Base-by-base conservation (phyloP, 306 rosid species). In the Prunus armeniaca region DNA sequence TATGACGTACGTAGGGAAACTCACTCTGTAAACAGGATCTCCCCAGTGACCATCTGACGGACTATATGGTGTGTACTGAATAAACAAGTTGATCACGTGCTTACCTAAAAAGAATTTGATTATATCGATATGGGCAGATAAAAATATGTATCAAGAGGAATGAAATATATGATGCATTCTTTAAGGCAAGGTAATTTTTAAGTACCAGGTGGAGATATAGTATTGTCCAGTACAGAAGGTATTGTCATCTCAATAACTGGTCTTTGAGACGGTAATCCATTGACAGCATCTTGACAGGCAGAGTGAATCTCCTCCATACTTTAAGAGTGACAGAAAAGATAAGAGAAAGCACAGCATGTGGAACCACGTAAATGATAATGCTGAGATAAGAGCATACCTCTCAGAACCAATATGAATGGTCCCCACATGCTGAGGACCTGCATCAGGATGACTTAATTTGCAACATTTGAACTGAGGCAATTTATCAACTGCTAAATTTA, bases 391-490 rank as follows among this genome's bases (percentile, higher is more conserved):
- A 54, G 38, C 78, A 50, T 76, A 93, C 97, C 96, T 92, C 83
- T 95, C 97, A 27, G 97, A 86, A 82, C 96, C 99, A 55, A 95
- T 95, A 84, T 95, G 99, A 79, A 90, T 92, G 58, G 97, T 92
- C 64, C 96, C 97, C 65, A 74, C 71, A 82, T 92, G 99, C 88
- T 92, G 97, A 28, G 96, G 96, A 73, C 93, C 96, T 72, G 87
- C 83, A 41, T 85, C 79, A 67, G 90, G 89, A 79, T 84, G 83
- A 63, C 84, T 54, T 68, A 76, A 57, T 71, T 90, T 88, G 83
- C 96, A 95, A 80, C 96, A 81, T 38, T 58, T 62, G 79, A 95
- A 95, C 71, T 90, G 86, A 76, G 99, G 99, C 82, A 92, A 70
- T 61, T 77, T 89, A 79, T 95, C 93, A 76, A 89, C 97, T 11